Conservation (phyloP, 345 rosid species). For the sweet orange (Citrus sinensis) region DNA sequence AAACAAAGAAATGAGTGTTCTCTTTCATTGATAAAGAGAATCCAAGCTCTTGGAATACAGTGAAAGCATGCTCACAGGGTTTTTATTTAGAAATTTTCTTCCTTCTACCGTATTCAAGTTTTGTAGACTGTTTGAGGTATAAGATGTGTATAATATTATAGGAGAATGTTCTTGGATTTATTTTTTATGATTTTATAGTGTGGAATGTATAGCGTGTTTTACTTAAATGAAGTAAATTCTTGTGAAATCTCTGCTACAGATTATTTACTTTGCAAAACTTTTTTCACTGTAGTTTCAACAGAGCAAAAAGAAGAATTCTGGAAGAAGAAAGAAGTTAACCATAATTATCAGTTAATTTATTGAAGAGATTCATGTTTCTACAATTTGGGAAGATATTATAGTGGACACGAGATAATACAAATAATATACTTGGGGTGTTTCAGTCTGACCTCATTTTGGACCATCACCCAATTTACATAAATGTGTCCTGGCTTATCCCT, state of each 20-base stretch:
- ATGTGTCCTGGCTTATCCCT: background rate
- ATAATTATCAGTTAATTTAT: background rate
- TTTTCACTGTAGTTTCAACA: background rate
- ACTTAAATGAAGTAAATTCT: background rate
- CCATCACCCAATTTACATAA: background rate
- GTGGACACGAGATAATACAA: constrained; percentile 3
- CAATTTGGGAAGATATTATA: constrained; percentile 5
- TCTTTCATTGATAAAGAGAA: constrained; percentile 60
- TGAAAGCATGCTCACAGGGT: constrained; percentile 24
- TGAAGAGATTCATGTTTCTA: background rate
- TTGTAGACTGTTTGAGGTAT: constrained; percentile 16
- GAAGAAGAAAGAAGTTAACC: background rate
- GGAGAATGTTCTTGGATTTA: constrained; percentile 5
- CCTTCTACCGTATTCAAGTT: constrained; percentile 2
- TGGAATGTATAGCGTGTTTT: background rate
- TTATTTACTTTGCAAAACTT: background rate
- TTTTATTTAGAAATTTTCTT: background rate
- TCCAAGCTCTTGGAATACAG: constrained; percentile 87
- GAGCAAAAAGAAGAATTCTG: background rate
- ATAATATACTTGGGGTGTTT: constrained; percentile 1
- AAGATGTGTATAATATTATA: constrained; percentile 12
- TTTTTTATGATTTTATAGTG: constrained; percentile 3
- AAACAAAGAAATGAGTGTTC: constrained; percentile 51
- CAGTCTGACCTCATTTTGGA: constrained; percentile 21
- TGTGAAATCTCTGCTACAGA: constrained; percentile 2